A percentile compares a stretch with the other conserved stretches of the same genome.
phyloP scores from a whole-genome alignment of 1,284 basidiomycete species.

The Ceratobasidium sp. region DNA sequence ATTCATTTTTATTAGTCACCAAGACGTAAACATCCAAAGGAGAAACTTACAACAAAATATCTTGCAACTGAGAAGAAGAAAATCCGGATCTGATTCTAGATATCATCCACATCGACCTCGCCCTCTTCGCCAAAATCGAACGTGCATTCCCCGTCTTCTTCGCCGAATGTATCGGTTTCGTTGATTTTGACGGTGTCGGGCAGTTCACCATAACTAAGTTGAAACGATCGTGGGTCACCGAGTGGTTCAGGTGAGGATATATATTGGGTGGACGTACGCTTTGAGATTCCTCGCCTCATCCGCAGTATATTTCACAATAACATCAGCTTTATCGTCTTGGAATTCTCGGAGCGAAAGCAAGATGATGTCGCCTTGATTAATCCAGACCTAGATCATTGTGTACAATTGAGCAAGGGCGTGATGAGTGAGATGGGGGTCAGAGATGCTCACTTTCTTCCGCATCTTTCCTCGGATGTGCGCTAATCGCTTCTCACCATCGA shows the following conservation, averaged over 20 bases:
- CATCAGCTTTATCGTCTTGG: conserved; percentile 99
- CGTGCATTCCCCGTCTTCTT: conserved; percentile 90
- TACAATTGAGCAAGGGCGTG: too few species aligned
- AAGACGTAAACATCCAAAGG: neutral
- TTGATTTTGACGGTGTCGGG: conserved; percentile 99
- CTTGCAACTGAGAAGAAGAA: neutral
- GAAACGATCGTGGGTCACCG: too few species aligned
- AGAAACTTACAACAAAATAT: neutral
- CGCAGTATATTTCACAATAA: conserved; percentile 98
- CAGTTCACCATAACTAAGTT: too few species aligned
- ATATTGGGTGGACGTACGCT: conserved; percentile 56
- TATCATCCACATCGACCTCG: conserved; percentile 66
- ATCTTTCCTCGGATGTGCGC: conserved; percentile 99
- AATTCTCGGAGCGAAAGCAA: conserved; percentile 97
- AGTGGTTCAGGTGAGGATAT: too few species aligned
- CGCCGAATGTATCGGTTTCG: conserved; percentile 94
- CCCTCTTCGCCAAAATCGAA: conserved; percentile 90
- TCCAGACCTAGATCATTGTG: too few species aligned
- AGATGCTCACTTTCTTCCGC: conserved; percentile 97
- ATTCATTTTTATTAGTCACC: neutral
- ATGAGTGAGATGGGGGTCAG: too few species aligned
- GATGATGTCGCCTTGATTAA: conserved; percentile 98
- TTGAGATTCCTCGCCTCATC: conserved; percentile 90
- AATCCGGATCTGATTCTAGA: conserved; percentile 62
- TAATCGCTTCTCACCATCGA: conserved; percentile 97